A percentile compares a stretch with the other conserved stretches of the same genome.
Conservation (phyloP, 129 eudicot genomes). For the Flaveria robusta region DNA sequence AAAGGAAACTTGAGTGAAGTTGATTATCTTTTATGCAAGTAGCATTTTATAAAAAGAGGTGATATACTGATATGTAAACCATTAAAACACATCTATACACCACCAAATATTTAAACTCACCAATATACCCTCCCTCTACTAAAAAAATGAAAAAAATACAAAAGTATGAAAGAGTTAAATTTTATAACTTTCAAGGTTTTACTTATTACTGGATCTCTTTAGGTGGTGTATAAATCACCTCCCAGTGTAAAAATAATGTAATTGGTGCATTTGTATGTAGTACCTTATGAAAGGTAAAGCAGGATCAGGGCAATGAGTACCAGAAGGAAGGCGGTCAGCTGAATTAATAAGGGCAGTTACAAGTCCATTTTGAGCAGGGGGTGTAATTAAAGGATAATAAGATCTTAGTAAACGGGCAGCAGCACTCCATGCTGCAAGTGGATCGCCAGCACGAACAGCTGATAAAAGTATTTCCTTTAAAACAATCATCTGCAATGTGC, state of each 20-base stretch:
- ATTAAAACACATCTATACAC: neutral
- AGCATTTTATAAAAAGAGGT: neutral
- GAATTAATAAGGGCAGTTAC: conserved; percentile 81
- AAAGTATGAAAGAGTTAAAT: neutral
- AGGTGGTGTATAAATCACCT: neutral
- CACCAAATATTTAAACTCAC: neutral
- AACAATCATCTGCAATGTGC: conserved; percentile 98
- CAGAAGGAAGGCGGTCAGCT: conserved; percentile 87
- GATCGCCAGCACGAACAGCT: conserved; percentile 95
- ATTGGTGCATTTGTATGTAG: conserved; percentile 24
- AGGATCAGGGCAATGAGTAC: conserved; percentile 93
- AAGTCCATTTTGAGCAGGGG: conserved; percentile 88
- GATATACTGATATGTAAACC: neutral
- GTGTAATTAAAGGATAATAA: conserved; percentile 93
- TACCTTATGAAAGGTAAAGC: conserved; percentile 96
- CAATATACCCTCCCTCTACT: neutral
- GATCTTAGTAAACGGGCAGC: conserved; percentile 93
- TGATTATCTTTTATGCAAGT: conserved; percentile 2
- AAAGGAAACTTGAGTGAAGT: neutral
- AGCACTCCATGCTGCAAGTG: conserved; percentile 99
- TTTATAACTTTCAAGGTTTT: neutral
- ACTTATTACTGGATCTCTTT: neutral
- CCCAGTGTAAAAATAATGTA: neutral
- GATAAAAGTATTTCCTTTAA: conserved; percentile 90
- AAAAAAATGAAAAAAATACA: neutral